Evolutionary conservation across 202 grass and related monocot species (phyloP).

Genomic region (Zoysia matrella): DNA sequence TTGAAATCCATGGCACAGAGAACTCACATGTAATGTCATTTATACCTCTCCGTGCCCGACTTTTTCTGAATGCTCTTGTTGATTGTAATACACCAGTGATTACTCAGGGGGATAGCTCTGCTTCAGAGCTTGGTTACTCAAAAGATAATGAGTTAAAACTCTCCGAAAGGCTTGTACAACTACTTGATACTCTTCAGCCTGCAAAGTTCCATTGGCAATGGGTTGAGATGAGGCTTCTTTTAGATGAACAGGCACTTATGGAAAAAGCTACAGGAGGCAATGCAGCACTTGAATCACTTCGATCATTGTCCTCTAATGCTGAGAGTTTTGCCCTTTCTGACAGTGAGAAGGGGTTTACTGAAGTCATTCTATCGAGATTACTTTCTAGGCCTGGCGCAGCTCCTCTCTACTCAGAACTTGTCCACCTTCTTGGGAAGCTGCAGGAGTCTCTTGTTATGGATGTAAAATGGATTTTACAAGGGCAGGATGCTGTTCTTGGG

Average conservation of each 20-base stretch:
- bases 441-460: constrained; percentile 92
- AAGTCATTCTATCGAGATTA: constrained; percentile 91
- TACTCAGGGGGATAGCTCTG: constrained; percentile 68
- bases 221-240: constrained; percentile 96
- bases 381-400: constrained; percentile 93
- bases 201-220: constrained; percentile 99
- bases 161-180: constrained; percentile 76
- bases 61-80: constrained; percentile 87
- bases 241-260: constrained; percentile 94
- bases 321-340: constrained; percentile 82
- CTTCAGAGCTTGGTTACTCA: constrained; percentile 58
- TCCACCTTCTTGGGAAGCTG: constrained; percentile 90
- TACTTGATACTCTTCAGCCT: constrained; percentile 90
- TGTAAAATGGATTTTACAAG: constrained; percentile 97
- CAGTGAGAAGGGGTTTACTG: constrained; percentile 96
- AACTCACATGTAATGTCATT: constrained; percentile 82
- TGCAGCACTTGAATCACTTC: constrained; percentile 77
- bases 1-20: constrained; percentile 67
- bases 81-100: constrained; percentile 77
- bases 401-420: constrained; percentile 92
- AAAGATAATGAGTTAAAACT: constrained; percentile 78
- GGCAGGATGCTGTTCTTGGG: constrained; percentile 80
- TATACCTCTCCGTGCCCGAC: constrained; percentile 83
- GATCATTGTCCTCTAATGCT: constrained; percentile 73
- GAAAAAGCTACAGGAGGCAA: constrained; percentile 79